These are phyloP conservation scores for Debaryomyces subglobosus DNA, from an alignment of 1,139 yeast species.

Conservation along the genomic window DNA sequence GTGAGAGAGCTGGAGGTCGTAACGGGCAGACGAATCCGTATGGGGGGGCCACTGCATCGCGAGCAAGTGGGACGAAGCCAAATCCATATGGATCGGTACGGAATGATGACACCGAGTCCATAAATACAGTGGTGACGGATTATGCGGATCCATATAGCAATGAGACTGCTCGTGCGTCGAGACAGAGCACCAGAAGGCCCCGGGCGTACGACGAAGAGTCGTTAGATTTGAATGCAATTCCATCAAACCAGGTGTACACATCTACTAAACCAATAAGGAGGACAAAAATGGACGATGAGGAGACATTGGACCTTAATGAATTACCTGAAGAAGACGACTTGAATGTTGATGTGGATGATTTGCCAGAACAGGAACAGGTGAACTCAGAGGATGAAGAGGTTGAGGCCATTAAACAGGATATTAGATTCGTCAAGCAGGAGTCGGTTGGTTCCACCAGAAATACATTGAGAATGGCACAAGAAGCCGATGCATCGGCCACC, in stretches of 20 bases:
- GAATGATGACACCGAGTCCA: conserved; percentile 1
- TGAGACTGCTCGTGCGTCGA: conserved; percentile 7
- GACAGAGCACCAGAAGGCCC: conserved; percentile 7
- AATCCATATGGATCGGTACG: conserved; percentile 1
- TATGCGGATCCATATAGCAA: conserved; percentile 16
- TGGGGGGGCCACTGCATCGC: conserved; percentile 5
- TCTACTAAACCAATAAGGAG: conserved; percentile 30
- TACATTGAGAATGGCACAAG: conserved; percentile 84
- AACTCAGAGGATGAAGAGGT: conserved; percentile 82
- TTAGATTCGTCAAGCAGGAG: conserved; percentile 83
- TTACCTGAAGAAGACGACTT: conserved; percentile 41
- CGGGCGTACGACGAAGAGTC: conserved; percentile 30
- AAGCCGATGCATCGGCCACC: conserved; percentile 89
- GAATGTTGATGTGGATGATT: conserved; percentile 47
- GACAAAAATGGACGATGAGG: conserved; percentile 25
- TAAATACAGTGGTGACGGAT: not conserved
- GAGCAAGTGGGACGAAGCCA: not conserved
- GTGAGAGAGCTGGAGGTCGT: not conserved
- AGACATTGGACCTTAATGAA: conserved; percentile 39
- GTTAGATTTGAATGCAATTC: conserved; percentile 46
- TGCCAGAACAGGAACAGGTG: conserved; percentile 49
- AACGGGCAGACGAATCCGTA: conserved; percentile 11
- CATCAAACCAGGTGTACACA: conserved; percentile 37
- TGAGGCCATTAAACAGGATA: conserved; percentile 83
- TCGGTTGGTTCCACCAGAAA: conserved; percentile 85